Evolutionary conservation across 805 yeast species (phyloP).

Genomic region (Lipomyces spencermartinsiae): DNA sequence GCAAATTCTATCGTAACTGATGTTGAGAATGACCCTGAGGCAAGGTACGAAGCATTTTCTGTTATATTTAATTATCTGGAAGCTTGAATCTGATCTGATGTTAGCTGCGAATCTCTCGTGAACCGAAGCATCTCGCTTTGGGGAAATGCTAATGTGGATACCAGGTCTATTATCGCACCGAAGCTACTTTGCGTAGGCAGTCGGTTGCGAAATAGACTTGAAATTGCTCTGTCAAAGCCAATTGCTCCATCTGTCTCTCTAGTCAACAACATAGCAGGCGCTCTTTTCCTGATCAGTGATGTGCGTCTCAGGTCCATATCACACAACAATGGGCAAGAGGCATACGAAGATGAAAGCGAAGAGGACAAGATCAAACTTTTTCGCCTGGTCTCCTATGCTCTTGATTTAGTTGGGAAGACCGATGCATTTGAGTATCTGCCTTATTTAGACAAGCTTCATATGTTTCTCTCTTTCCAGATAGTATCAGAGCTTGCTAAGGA

Average conservation of each 20-base stretch:
- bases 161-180: constrained; percentile 18
- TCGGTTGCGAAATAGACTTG: constrained; percentile 16
- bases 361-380: constrained; percentile 19
- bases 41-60: not conserved
- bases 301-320: not conserved
- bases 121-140: constrained; percentile 24
- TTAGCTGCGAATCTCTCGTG: constrained; percentile 26
- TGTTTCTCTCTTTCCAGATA: constrained; percentile 21
- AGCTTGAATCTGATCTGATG: not conserved
- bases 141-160: constrained; percentile 27
- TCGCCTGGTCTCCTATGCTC: constrained; percentile 25
- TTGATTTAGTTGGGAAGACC: constrained; percentile 17
- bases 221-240: constrained; percentile 9
- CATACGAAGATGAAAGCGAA: constrained; percentile 2
- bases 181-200: constrained; percentile 12
- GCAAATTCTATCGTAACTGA: constrained; percentile 30
- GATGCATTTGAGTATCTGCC: constrained; percentile 19
- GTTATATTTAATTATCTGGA: not conserved
- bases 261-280: constrained; percentile 32
- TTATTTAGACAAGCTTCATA: constrained; percentile 10
- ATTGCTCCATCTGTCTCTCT: constrained; percentile 21
- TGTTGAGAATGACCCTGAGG: constrained; percentile 29
- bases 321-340: not conserved
- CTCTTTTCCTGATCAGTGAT: constrained; percentile 19
- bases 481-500: constrained; percentile 33